Evolutionary conservation across 2,329 filamentous ascomycete genomes (phyloP).

Genomic region (Cryphonectria radicalis): DNA sequence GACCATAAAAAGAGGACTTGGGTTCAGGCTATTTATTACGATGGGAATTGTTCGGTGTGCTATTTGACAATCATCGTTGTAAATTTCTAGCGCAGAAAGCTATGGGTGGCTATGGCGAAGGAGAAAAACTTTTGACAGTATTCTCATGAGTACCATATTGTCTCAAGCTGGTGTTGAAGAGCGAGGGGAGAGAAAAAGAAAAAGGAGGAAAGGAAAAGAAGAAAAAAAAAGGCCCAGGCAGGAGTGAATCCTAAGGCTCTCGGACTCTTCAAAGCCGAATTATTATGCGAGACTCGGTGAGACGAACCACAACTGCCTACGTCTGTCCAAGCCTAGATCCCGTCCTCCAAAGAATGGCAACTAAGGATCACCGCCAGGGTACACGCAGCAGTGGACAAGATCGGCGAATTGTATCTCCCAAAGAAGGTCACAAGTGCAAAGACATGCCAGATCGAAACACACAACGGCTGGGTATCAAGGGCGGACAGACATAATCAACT

Average conservation of each 20-base stretch:
- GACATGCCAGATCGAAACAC: slow-evolving; percentile 4
- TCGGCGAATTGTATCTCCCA: background rate
- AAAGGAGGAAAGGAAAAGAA: too few species aligned
- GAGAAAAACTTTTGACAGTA: background rate
- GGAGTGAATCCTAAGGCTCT: background rate
- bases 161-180: background rate
- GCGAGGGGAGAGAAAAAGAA: background rate
- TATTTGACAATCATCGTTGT: background rate
- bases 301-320: background rate
- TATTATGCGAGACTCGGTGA: background rate
- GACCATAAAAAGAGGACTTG: too few species aligned
- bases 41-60: background rate
- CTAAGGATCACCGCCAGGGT: background rate
- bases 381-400: background rate
- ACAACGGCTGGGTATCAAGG: slow-evolving; percentile 1
- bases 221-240: background rate
- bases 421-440: background rate
- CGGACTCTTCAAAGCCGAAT: background rate
- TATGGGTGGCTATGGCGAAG: background rate
- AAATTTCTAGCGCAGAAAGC: background rate
- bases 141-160: background rate
- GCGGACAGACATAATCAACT: too few species aligned
- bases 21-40: background rate
- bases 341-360: background rate
- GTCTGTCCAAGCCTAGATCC: background rate